Conservation (phyloP, 495 filamentous ascomycete genomes). For the Penicillium chermesinum region DNA sequence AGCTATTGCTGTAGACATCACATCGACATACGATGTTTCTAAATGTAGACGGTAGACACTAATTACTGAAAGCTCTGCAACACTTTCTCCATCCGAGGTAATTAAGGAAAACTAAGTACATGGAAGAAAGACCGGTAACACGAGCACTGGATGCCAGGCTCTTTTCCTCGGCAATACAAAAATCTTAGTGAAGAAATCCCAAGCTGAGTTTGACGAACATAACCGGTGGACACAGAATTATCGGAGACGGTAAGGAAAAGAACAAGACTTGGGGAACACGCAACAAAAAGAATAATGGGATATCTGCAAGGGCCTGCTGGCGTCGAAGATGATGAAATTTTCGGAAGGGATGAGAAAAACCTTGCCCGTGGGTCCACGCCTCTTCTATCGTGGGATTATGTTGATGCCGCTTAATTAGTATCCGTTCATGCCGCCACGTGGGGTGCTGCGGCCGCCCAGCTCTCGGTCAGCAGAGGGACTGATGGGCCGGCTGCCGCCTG, state of each 20-base stretch:
- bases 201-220: slow-evolving; percentile 11
- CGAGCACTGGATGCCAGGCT: slow-evolving; percentile 30
- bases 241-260: slow-evolving; percentile 21
- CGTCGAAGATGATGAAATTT: slow-evolving; percentile 29
- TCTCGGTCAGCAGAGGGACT: slow-evolving; percentile 90
- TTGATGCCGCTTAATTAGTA: slow-evolving; percentile 51
- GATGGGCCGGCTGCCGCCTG: slow-evolving; percentile 79
- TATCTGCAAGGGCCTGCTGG: slow-evolving; percentile 44
- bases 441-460: slow-evolving; percentile 91
- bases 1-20: too few species aligned
- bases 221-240: slow-evolving; percentile 21
- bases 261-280: slow-evolving; percentile 10
- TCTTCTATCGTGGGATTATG: slow-evolving; percentile 10
- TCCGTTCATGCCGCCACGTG: slow-evolving; percentile 97
- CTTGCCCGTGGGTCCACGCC: slow-evolving; percentile 1
- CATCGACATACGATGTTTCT: too few species aligned
- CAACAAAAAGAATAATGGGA: slow-evolving; percentile 40
- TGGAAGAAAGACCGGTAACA: slow-evolving; percentile 28
- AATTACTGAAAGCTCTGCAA: slow-evolving; percentile 6
- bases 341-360: slow-evolving; percentile 6
- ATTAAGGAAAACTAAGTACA: slow-evolving; percentile 45
- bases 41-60: not conserved
- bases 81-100: slow-evolving; percentile 26
- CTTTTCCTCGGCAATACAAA: slow-evolving; percentile 26
- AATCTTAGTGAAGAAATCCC: slow-evolving; percentile 25